Percentiles rank a stretch among this genome's conserved stretches.
phyloP scores from a whole-genome alignment of 352 stramenopile species.

The Pythium phragmiticola region DNA sequence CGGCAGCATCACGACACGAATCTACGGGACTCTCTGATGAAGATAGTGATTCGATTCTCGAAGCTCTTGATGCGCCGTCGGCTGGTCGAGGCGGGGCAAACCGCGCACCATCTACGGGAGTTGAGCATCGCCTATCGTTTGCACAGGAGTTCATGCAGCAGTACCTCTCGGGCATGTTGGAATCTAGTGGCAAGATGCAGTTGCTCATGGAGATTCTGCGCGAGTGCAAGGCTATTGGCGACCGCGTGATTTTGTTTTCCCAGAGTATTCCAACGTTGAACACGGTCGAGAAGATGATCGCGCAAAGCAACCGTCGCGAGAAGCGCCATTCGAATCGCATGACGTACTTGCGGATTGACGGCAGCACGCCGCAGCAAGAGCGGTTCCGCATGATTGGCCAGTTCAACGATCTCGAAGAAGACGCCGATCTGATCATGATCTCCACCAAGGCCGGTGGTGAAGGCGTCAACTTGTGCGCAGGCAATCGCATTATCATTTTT shows the following conservation, averaged over 20 bases:
- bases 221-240: slow-evolving; percentile 62
- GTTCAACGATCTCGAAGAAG: slow-evolving; percentile 84
- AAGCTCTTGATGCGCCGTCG: slow-evolving; percentile 30
- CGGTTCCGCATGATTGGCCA: slow-evolving; percentile 75
- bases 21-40: slow-evolving; percentile 27
- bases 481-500: slow-evolving; percentile 91
- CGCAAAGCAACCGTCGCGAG: slow-evolving; percentile 53
- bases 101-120: not conserved
- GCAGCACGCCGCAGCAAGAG: slow-evolving; percentile 74
- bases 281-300: slow-evolving; percentile 71
- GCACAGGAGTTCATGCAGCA: slow-evolving; percentile 55
- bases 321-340: slow-evolving; percentile 47
- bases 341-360: slow-evolving; percentile 78
- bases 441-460: slow-evolving; percentile 86
- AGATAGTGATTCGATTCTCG: slow-evolving; percentile 43
- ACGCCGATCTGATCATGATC: slow-evolving; percentile 85
- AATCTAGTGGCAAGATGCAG: slow-evolving; percentile 86
- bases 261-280: slow-evolving; percentile 88
- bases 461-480: slow-evolving; percentile 87
- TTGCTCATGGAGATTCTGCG: slow-evolving; percentile 79
- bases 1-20: not conserved
- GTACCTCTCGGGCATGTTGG: slow-evolving; percentile 52
- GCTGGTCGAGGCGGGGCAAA: not conserved
- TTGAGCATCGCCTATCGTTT: slow-evolving; percentile 70
- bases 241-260: slow-evolving; percentile 89